A percentile compares a stretch with the other conserved stretches of the same genome.
Conservation (phyloP, 1,139 yeast species). For the Candida sanyaensis region DNA sequence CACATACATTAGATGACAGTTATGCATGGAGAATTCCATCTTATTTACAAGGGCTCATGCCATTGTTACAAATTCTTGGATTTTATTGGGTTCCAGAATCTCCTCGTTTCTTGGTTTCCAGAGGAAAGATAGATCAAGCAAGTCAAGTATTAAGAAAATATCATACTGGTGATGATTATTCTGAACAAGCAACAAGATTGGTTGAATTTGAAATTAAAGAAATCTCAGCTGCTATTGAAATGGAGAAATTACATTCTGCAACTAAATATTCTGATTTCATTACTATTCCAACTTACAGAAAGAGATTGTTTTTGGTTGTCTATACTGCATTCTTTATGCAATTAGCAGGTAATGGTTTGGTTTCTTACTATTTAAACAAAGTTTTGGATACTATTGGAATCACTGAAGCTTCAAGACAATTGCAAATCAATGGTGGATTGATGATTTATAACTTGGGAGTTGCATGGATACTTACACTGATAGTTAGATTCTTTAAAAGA, state of each 20-base stretch:
- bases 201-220: constrained; percentile 49
- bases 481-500: constrained; percentile 37
- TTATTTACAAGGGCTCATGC: constrained; percentile 44
- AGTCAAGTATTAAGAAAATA: constrained; percentile 40
- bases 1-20: constrained; percentile 30
- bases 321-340: constrained; percentile 44
- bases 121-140: constrained; percentile 39
- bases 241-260: constrained; percentile 27
- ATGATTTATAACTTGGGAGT: constrained; percentile 45
- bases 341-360: constrained; percentile 53
- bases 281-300: constrained; percentile 38
- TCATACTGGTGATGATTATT: constrained; percentile 40
- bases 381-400: constrained; percentile 53
- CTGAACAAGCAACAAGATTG: constrained; percentile 31
- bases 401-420: constrained; percentile 42
- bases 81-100: constrained; percentile 47
- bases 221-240: constrained; percentile 40
- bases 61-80: constrained; percentile 22
- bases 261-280: constrained; percentile 38
- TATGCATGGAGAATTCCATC: constrained; percentile 50
- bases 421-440: constrained; percentile 48
- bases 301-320: constrained; percentile 39
- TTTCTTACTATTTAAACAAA: constrained; percentile 50
- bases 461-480: constrained; percentile 30
- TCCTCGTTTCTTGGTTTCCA: constrained; percentile 44